phyloP scores from a whole-genome alignment of 2,329 filamentous ascomycete genomes.

The Talaromyces islandicus region DNA sequence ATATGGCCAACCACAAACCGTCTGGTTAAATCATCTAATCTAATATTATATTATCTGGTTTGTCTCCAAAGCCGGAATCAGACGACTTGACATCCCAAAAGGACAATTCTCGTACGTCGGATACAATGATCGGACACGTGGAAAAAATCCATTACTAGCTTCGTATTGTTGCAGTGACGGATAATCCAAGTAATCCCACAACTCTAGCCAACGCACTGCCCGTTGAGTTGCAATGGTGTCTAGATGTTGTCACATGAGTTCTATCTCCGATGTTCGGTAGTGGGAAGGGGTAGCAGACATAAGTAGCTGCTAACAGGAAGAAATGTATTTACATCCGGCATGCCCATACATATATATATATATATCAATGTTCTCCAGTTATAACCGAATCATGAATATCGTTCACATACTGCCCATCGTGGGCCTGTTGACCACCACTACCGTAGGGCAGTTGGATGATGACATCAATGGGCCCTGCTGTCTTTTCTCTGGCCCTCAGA shows the following conservation, averaged over 20 bases:
- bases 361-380: neutral
- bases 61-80: neutral
- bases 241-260: neutral
- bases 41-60: constrained; percentile 17
- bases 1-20: neutral
- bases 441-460: constrained; percentile 15
- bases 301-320: neutral
- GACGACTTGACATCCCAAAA: neutral
- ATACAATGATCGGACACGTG: neutral
- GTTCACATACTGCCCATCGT: neutral
- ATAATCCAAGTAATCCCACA: neutral
- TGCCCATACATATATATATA: neutral
- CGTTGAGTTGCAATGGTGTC: neutral
- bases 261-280: neutral
- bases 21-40: constrained; percentile 15
- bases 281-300: neutral
- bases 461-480: constrained; percentile 53
- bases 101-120: neutral
- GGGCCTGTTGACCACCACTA: constrained; percentile 8
- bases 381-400: neutral
- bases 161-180: too few relatives aligned
- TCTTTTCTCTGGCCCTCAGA: constrained; percentile 58
- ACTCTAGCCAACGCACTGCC: neutral
- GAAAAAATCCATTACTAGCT: too few relatives aligned
- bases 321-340: neutral